Conservation (phyloP, 257 asterid species). For the Plantago elongata region DNA sequence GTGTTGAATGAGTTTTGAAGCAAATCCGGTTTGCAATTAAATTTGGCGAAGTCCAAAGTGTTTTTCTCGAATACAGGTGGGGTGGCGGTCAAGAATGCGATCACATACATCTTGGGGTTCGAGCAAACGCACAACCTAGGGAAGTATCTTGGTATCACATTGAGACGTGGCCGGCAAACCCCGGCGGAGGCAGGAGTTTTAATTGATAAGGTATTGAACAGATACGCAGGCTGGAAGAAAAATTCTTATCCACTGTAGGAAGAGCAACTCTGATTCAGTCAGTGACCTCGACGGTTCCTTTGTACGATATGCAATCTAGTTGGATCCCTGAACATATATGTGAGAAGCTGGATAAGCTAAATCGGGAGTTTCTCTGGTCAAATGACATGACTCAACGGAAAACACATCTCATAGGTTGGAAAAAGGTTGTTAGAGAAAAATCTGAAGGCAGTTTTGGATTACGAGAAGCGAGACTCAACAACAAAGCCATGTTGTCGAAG, state of each 20-base stretch:
- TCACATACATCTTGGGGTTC: neutral
- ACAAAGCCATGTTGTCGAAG: too few species aligned
- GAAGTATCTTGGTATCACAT: neutral
- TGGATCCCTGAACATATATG: neutral
- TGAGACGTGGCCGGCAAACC: neutral
- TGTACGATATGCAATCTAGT: too few species aligned
- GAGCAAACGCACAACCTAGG: neutral
- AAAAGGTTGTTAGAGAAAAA: too few species aligned
- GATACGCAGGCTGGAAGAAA: neutral
- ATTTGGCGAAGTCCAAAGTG: neutral
- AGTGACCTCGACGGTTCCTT: too few species aligned
- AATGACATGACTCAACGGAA: neutral
- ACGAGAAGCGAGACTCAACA: too few species aligned
- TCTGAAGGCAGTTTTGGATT: too few species aligned
- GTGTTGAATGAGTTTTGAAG: neutral
- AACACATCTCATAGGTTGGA: neutral
- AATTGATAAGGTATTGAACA: too few species aligned
- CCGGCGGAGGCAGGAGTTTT: too few species aligned
- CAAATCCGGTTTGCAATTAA: neutral
- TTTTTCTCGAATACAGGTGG: too few species aligned
- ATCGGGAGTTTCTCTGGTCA: neutral
- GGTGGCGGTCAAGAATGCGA: too few species aligned
- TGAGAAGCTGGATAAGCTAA: neutral
- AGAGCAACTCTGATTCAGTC: too few species aligned
- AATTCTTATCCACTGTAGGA: too few species aligned